Base-by-base conservation (phyloP, 1,284 basidiomycete species). In the Rhodotorula sp. region DNA sequence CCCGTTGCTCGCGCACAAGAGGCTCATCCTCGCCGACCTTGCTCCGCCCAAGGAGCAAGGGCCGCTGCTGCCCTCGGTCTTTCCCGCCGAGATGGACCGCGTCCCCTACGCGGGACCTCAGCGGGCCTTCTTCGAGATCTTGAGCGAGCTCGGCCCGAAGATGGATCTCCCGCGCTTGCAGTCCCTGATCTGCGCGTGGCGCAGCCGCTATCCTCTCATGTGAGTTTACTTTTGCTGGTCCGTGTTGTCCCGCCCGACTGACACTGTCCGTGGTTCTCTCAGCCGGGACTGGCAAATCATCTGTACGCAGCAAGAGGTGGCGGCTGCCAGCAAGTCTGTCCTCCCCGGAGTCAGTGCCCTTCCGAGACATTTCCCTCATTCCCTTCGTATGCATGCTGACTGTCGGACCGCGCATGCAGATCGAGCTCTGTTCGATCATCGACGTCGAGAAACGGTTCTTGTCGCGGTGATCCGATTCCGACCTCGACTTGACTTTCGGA, bases 201-300 rank as follows among this genome's bases (percentile, higher is more conserved):
- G 67, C 19, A n/a, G 47, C 15, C 49, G 38, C 8, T 72, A 69
- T 48, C 55, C 62, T 6, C 52, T 52, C 21, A 43, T 72, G 68
- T 72, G 21, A 23, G 62, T 38, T 21, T 43, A 43, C 38, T 43
- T 10, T 10, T 12, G 38, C 38, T 43, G 38, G 12, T 43, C 38
- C 38, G 38, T 43, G 38, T 43, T 43, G 38, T 43, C 38, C 38
- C 38, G 38, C 38, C 38, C 2, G 38, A 43, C 38, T 43, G 38
- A 43, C 38, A 43, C 2, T 14, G 38, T 12, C 38, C 38, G 38
- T 43, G 12, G 2, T 43, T 43, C 10, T 43, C 10, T 10, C 5
- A 73, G 71, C 16, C 71, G 71, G 2, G 49, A 63, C 18, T 73
- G 71, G 71, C 31, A 65, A 47, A 38, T 73, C 47, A 38, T 73